Percentiles rank a stretch among this genome's conserved stretches.
Evolutionary conservation across 2,329 filamentous ascomycete species (phyloP).

Genomic region (Curvularia spicifera): DNA sequence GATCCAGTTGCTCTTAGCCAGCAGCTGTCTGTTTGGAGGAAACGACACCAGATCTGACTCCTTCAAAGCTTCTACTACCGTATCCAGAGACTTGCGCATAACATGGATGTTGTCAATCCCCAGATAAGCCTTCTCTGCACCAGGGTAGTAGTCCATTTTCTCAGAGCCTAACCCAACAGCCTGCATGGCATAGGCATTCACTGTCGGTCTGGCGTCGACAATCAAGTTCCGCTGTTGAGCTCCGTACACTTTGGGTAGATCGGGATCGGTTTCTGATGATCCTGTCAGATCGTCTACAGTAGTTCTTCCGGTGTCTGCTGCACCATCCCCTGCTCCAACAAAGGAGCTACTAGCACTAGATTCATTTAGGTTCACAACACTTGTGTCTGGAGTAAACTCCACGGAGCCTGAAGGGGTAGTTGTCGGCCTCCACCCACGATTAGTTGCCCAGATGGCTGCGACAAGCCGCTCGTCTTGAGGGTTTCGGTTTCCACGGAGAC

Average conservation of each 20-base stretch:
- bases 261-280: constrained; percentile 47
- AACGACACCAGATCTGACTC: constrained; percentile 87
- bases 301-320: constrained; percentile 25
- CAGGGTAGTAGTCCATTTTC: constrained; percentile 97
- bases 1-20: constrained; percentile 87
- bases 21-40: constrained; percentile 78
- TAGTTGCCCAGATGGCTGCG: constrained; percentile 85
- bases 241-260: constrained; percentile 70
- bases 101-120: constrained; percentile 99
- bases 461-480: constrained; percentile 96
- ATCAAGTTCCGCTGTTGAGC: constrained; percentile 94
- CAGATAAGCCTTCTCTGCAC: constrained; percentile 87
- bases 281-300: constrained; percentile 38
- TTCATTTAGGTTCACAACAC: constrained; percentile 42
- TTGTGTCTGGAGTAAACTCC: constrained; percentile 42
- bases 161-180: constrained; percentile 92
- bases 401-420: constrained; percentile 35
- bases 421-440: constrained; percentile 45
- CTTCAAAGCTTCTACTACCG: constrained; percentile 87
- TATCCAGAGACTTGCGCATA: constrained; percentile 89
- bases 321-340: constrained; percentile 39
- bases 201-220: constrained; percentile 89
- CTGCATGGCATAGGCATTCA: constrained; percentile 95
- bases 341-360: constrained; percentile 46
- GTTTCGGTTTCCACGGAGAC: constrained; percentile 84